These are phyloP conservation scores for Roridomyces roridus DNA, from an alignment of 768 basidiomycete genomes.

Conservation along the genomic window DNA sequence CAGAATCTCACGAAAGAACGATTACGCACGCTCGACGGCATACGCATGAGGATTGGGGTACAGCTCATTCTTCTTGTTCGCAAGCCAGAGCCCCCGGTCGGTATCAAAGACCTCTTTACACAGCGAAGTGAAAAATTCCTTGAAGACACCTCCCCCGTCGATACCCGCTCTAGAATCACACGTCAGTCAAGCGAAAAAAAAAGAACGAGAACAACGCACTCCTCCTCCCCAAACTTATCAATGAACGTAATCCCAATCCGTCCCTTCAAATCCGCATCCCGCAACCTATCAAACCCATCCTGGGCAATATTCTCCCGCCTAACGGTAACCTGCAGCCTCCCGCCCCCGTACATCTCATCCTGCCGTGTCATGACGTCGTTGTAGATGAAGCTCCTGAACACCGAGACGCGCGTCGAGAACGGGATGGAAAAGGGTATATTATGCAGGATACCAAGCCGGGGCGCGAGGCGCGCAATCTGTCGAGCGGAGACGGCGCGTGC, in stretches of 20 bases:
- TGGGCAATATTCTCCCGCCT: conserved; percentile 82
- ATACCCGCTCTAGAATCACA: conserved; percentile 73
- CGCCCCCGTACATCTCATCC: conserved; percentile 21
- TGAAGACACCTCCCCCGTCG: conserved; percentile 97
- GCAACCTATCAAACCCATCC: conserved; percentile 89
- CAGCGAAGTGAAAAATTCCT: conserved; percentile 94
- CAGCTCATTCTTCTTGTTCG: conserved; percentile 88
- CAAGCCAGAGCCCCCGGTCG: conserved; percentile 92
- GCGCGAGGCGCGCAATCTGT: conserved; percentile 76
- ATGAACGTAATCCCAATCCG: conserved; percentile 90
- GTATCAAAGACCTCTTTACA: conserved; percentile 95
- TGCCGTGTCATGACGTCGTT: conserved; percentile 54
- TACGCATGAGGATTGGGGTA: conserved; percentile 95
- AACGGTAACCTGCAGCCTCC: conserved; percentile 54
- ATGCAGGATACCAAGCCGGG: conserved; percentile 88
- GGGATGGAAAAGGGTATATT: conserved; percentile 97
- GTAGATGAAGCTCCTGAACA: conserved; percentile 84
- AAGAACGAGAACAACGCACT: conserved; percentile 56
- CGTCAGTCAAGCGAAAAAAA: conserved; percentile 4
- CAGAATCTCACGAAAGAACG: background rate
- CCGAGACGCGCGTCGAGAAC: conserved; percentile 87
- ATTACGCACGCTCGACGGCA: conserved; percentile 78
- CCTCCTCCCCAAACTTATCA: conserved; percentile 85
- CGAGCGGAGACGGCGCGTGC: conserved; percentile 59
- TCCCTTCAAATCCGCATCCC: conserved; percentile 80